phyloP scores from a whole-genome alignment of 768 basidiomycete species.

The Russula griseocarnosa region DNA sequence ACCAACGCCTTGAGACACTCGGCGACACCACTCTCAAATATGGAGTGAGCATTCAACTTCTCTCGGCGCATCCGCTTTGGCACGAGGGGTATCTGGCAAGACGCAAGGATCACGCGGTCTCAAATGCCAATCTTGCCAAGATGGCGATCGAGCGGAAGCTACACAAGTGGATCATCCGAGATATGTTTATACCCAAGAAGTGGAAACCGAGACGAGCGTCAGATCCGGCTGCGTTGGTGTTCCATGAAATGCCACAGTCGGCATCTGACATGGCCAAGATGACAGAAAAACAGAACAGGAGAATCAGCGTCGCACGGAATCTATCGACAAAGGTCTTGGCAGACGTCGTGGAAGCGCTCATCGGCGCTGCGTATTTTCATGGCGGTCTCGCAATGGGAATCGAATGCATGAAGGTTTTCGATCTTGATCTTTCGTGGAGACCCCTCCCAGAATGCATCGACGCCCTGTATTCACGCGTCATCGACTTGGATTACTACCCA shows the following conservation, averaged over 20 bases:
- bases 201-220: slow-evolving; percentile 40
- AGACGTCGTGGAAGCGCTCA: slow-evolving; percentile 78
- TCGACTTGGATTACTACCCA: slow-evolving; percentile 43
- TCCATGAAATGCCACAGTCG: neutral
- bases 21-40: slow-evolving; percentile 77
- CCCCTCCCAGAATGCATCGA: slow-evolving; percentile 47
- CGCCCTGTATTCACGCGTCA: slow-evolving; percentile 40
- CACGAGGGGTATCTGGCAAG: slow-evolving; percentile 71
- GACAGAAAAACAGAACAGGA: slow-evolving; percentile 31
- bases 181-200: slow-evolving; percentile 40
- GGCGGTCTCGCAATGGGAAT: slow-evolving; percentile 60
- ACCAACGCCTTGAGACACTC: slow-evolving; percentile 71
- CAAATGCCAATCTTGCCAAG: slow-evolving; percentile 66
- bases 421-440: slow-evolving; percentile 57
- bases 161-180: slow-evolving; percentile 67
- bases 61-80: slow-evolving; percentile 67
- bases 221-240: slow-evolving; percentile 21
- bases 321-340: slow-evolving; percentile 81
- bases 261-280: slow-evolving; percentile 9
- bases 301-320: slow-evolving; percentile 34
- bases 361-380: slow-evolving; percentile 72
- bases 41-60: slow-evolving; percentile 52
- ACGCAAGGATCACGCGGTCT: slow-evolving; percentile 70
- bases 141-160: slow-evolving; percentile 49
- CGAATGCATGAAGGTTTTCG: slow-evolving; percentile 56